Evolutionary conservation across 352 stramenopile species (phyloP).

Genomic region (Pythium biforme): DNA sequence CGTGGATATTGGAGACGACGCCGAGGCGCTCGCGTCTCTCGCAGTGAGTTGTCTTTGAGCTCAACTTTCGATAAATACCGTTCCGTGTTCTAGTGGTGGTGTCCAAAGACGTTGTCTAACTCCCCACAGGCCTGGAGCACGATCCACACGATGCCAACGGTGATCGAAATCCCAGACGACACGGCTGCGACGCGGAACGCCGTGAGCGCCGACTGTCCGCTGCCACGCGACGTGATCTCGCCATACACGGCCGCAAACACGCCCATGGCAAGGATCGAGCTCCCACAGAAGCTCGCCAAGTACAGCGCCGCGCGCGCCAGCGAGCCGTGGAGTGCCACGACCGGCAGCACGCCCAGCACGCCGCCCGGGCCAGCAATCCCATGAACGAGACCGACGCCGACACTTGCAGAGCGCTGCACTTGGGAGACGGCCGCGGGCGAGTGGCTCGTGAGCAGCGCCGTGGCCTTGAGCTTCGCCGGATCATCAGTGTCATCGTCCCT

Average conservation of each 20-base stretch:
- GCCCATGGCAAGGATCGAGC: constrained; percentile 87
- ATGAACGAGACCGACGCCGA: constrained; percentile 81
- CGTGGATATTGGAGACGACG: too few species aligned
- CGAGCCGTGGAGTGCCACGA: constrained; percentile 61
- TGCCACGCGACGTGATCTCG: constrained; percentile 42
- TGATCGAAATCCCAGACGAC: constrained; percentile 57
- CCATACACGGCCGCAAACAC: constrained; percentile 84
- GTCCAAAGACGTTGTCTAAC: constrained; percentile 60
- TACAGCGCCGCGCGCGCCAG: constrained; percentile 59
- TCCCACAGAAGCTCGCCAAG: constrained; percentile 83
- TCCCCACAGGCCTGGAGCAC: constrained; percentile 57
- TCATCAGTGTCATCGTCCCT: constrained; percentile 10
- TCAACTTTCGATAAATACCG: not conserved
- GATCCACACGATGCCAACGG: constrained; percentile 70
- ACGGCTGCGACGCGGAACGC: constrained; percentile 47
- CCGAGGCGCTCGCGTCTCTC: too few species aligned
- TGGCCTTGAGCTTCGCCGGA: constrained; percentile 10
- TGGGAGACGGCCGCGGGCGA: constrained; percentile 1
- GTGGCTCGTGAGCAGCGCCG: constrained; percentile 23
- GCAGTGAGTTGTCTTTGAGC: not conserved
- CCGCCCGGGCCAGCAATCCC: constrained; percentile 78
- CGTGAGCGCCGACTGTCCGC: constrained; percentile 24
- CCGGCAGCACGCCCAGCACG: constrained; percentile 84
- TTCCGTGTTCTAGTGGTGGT: constrained; percentile 14
- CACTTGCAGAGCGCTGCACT: constrained; percentile 33